Percentiles rank a stretch among this genome's conserved stretches.
These are phyloP conservation scores for Globisporangium canariense DNA, from an alignment of 352 stramenopile species.

Conservation along the genomic window DNA sequence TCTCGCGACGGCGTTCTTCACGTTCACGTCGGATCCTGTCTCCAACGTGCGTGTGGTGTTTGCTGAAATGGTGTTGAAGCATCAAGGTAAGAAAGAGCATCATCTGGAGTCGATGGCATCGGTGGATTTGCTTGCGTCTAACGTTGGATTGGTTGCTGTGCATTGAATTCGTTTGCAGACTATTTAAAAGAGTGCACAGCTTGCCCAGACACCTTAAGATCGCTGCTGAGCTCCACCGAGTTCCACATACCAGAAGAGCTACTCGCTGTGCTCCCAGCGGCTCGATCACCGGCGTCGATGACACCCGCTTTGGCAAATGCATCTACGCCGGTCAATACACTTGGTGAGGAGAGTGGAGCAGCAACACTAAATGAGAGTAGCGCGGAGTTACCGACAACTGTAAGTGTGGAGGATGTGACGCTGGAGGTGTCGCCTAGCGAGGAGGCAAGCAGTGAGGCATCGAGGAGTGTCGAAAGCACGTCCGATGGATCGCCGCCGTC, in stretches of 20 bases:
- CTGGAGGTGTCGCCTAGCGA: constrained; percentile 1
- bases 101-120: too few relatives aligned
- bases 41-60: constrained; percentile 76
- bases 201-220: constrained; percentile 26
- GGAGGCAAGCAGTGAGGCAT: background rate
- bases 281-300: constrained; percentile 18
- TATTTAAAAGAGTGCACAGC: constrained; percentile 29
- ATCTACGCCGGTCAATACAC: background rate
- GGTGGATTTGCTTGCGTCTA: too few relatives aligned
- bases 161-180: background rate
- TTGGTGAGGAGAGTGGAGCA: too few relatives aligned
- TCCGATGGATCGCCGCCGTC: background rate
- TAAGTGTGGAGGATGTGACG: background rate
- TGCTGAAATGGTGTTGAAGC: constrained; percentile 37
- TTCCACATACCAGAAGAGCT: constrained; percentile 30
- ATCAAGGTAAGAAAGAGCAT: constrained; percentile 31
- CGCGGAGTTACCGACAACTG: background rate
- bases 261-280: constrained; percentile 23
- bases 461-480: background rate
- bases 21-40: constrained; percentile 53
- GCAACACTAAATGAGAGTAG: background rate
- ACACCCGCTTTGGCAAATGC: constrained; percentile 6
- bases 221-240: constrained; percentile 20
- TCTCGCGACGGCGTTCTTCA: constrained; percentile 51
- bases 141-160: background rate